Conservation (phyloP, 108 stramenopile species). For the Stephanodiscus triporus region DNA sequence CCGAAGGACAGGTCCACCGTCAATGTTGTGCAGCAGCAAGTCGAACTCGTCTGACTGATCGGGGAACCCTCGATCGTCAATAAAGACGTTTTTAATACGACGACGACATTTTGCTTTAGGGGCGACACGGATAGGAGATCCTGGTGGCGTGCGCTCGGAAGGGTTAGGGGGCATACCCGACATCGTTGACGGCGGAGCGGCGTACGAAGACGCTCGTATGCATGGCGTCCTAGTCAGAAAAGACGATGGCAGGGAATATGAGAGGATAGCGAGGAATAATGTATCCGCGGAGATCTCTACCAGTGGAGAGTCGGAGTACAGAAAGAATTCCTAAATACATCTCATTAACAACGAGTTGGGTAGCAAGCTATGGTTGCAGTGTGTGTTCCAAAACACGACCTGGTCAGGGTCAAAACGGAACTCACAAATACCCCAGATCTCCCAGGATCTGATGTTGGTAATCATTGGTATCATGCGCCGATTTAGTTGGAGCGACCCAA, state of each 20-base stretch:
- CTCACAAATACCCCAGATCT: not conserved
- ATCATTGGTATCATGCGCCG: not conserved
- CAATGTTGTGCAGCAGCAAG: not conserved
- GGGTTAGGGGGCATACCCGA: not conserved
- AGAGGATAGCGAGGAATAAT: not conserved
- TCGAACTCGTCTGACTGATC: conserved; percentile 1
- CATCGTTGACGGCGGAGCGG: not conserved
- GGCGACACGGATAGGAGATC: not conserved
- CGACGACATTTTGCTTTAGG: not conserved
- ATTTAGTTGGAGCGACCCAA: too few species aligned
- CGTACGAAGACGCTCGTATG: not conserved
- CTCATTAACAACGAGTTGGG: not conserved
- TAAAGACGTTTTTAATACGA: not conserved
- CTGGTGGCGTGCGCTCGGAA: not conserved
- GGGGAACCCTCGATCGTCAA: conserved; percentile 1
- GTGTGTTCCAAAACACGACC: not conserved
- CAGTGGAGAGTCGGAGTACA: not conserved
- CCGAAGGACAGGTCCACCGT: not conserved
- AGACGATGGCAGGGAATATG: not conserved
- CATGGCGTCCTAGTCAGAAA: too few species aligned
- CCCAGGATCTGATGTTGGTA: not conserved
- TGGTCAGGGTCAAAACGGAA: not conserved
- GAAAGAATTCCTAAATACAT: not conserved
- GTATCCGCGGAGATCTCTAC: not conserved
- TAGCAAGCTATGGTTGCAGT: not conserved